phyloP scores from a whole-genome alignment of 148 eudicot species.

The Arbutus unedo region DNA sequence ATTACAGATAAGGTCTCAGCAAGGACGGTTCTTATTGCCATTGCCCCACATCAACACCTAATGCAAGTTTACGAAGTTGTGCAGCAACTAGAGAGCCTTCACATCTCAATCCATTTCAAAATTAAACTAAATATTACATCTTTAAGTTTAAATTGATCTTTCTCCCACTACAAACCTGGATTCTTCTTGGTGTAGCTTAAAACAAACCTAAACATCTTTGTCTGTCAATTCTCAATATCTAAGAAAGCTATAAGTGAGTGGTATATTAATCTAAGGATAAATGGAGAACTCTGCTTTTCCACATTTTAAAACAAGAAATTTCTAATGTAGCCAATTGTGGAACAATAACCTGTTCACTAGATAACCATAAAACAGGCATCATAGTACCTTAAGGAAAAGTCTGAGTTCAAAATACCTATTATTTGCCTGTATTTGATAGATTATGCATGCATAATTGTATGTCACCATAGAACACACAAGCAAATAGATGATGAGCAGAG shows the following conservation, averaged over 20 bases:
- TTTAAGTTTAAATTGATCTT: background rate
- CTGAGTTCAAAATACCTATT: background rate
- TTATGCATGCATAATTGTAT: background rate
- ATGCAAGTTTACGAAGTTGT: background rate
- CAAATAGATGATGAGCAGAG: constrained; percentile 11
- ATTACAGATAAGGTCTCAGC: background rate
- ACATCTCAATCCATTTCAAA: background rate
- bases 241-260: background rate
- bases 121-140: background rate
- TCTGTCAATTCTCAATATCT: background rate
- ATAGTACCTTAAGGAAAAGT: background rate
- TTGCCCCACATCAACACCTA: background rate
- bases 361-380: background rate
- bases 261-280: background rate
- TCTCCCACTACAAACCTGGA: background rate
- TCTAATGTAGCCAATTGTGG: background rate
- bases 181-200: background rate
- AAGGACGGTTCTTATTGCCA: background rate
- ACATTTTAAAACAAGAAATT: background rate
- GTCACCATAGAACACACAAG: background rate
- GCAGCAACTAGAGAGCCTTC: background rate
- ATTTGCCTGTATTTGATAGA: background rate
- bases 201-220: background rate
- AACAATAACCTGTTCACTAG: background rate
- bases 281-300: background rate